A percentile compares a stretch with the other conserved stretches of the same genome.
These are phyloP conservation scores for Adiantum capillusveneris DNA, from an alignment of 75 land plant species.

Conservation along the genomic window DNA sequence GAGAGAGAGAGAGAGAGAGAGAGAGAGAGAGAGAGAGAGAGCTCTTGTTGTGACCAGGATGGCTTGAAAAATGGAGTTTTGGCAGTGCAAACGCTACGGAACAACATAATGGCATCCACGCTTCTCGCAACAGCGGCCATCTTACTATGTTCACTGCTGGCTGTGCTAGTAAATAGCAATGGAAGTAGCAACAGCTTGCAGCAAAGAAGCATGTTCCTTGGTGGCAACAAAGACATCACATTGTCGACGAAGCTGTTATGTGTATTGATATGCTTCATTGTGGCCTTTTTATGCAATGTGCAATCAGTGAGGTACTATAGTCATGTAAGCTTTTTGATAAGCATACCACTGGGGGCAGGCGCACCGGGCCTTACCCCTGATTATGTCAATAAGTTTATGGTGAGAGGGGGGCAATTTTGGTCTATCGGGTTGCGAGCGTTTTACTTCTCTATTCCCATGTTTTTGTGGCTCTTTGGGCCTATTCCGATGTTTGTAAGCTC, in stretches of 20 bases:
- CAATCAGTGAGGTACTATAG: constrained; percentile 28
- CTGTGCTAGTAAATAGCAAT: constrained; percentile 7
- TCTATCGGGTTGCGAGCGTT: constrained; percentile 66
- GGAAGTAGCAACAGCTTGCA: neutral
- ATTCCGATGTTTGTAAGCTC: constrained; percentile 57
- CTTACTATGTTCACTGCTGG: constrained; percentile 17
- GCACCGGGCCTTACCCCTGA: constrained; percentile 17
- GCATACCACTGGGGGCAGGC: constrained; percentile 23
- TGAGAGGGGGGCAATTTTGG: constrained; percentile 63
- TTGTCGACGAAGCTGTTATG: constrained; percentile 13
- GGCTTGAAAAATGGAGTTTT: constrained; percentile 29
- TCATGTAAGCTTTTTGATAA: constrained; percentile 32
- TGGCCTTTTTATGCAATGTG: constrained; percentile 23
- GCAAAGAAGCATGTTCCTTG: constrained; percentile 1
- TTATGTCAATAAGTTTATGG: constrained; percentile 52
- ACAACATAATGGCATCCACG: constrained; percentile 37
- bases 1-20: too few species aligned
- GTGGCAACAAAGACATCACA: neutral
- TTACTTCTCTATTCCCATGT: constrained; percentile 67
- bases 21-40: too few species aligned
- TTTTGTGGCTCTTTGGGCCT: constrained; percentile 85
- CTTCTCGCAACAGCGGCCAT: constrained; percentile 36
- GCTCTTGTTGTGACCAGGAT: constrained; percentile 28
- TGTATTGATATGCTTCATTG: constrained; percentile 19
- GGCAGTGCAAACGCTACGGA: constrained; percentile 36